Base-by-base conservation (phyloP, 371 early-diverging fungal genomes). In the Mucor velutinosus region DNA sequence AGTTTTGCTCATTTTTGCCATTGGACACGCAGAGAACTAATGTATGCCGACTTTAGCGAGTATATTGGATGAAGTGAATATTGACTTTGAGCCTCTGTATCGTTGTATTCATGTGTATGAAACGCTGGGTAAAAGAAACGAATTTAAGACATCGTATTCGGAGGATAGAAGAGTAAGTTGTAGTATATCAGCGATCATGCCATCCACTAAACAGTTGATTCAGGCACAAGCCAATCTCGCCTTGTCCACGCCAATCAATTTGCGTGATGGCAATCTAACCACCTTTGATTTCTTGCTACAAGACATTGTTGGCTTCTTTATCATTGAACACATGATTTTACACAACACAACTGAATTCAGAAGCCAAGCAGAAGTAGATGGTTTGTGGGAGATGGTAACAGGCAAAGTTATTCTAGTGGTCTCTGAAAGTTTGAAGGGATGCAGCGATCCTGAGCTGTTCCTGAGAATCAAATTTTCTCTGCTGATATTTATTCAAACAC, bases 71-170 rank as follows among this genome's bases (percentile, higher is more conserved):
- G 86, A 89, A 15, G 83, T 92, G 10, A 81, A 92, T 25, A 86
- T 99, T 62, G 96, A 97, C 74, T 94, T 97, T 79, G 90, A 92
- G 69, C 97, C 99, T 14, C 82, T 99, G 58, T 97, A 95, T 81
- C 95, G 95, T 75, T 95, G 98, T 70, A 86, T 98, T 47, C 96
- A 98, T 70, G 97, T 99, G 41, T 90, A 96, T 74, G 94, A 93
- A 65, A 94, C 95, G 19, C 87, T 99, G 10, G 96, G 95, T 2
- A 89, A 89, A 51, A 87, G 93, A 33, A 83, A 87, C 25, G 94
- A 95, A 72, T 93, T 99, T 71, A 92, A 92, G 69, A 75, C 86
- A n/a, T 89, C 90, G 51, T 99, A 94, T 72, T 92, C 96, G 66
- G 96, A 97, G 64, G 94, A 96, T 74, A 89, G 99, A 67, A 79